Evolutionary conservation across 2,329 filamentous ascomycete species (phyloP), one percentile per base, ranked within the genome.

Genomic region (Amauroascus verrucosus): DNA sequence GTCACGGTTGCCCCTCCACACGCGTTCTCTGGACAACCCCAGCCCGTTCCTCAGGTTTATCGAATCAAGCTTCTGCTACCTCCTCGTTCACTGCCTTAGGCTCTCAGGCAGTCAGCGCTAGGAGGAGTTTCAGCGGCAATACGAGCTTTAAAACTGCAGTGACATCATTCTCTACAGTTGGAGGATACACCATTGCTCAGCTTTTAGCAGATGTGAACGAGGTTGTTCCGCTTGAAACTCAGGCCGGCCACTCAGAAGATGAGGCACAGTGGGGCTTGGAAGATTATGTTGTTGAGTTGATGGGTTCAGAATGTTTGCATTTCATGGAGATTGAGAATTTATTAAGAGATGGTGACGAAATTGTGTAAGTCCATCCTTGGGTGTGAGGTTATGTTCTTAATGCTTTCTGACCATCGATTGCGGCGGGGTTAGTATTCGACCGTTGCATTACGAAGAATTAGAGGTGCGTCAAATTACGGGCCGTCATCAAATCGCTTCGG

Each of bases 301-400:
- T 77, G n/a, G 82, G 79, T 44, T 96, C 87, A 60, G 91, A 97
- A 70, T 93, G 88, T 62, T 71, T 96, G 54, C 91, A 96, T 70
- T 97, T 88, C 62, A 84, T 88, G 65, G 75, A 79, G 18, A 77
- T 95, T 5, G 74, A 76, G 13, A 77, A 78, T 43, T 74, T 93
- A 8, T 73, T 95, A 54, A 85, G 86, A 60, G 84, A 91, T 49
- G 88, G 93, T 52, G 90, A 96, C 62, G 81, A 90, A 67, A 80
- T 96, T 53, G 75, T 86, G 85, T 89, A 72, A 62, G 83, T 75
- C 37, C 37, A 43, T 9, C 3, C 37, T 35, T 3, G 6, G 48
- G 26, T 13, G 8, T 4, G 28, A 16, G 8, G 30, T 9, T 18
- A 13, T n/a, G 5, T n/a, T 16, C 7, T 44, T 5, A 32, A 33